Evolutionary conservation across 306 rosid species (phyloP).

Genomic region (Begonia fuchsioides): DNA sequence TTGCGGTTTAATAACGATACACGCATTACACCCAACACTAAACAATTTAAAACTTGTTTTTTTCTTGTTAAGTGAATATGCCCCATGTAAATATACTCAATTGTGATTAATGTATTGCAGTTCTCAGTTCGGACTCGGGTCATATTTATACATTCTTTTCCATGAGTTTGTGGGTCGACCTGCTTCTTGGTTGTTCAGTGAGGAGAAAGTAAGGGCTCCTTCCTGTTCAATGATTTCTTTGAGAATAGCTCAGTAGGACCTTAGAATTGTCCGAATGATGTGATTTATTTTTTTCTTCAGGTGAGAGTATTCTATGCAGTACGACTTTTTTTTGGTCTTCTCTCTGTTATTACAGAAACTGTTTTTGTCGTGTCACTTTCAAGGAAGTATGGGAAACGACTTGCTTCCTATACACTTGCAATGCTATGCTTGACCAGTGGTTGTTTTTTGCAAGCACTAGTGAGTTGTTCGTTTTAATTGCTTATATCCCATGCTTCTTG

Average conservation of each 20-base stretch:
- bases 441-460: conserved; percentile 98
- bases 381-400: conserved; percentile 78
- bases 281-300: conserved; percentile 21
- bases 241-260: conserved; percentile 2
- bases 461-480: conserved; percentile 19
- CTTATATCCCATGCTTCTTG: not conserved
- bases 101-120: conserved; percentile 35
- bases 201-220: conserved; percentile 58
- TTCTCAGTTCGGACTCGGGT: conserved; percentile 91
- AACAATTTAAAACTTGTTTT: too few relatives aligned
- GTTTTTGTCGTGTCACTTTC: conserved; percentile 85
- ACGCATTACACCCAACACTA: too few relatives aligned
- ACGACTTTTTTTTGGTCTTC: conserved; percentile 66
- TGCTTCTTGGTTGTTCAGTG: conserved; percentile 64
- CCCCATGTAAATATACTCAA: conserved; percentile 1
- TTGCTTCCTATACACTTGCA: conserved; percentile 85
- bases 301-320: conserved; percentile 90
- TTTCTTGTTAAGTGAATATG: too few relatives aligned
- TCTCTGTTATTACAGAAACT: conserved; percentile 69
- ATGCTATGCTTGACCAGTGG: conserved; percentile 96
- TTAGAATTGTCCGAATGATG: conserved; percentile 1
- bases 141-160: conserved; percentile 72
- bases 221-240: conserved; percentile 6
- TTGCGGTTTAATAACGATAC: too few relatives aligned
- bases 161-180: conserved; percentile 87